Percentiles rank a stretch among this genome's conserved stretches.
Evolutionary conservation across 225 moss, liverwort and hornwort genomes (phyloP).

Genomic region (Bryum argenteum): DNA sequence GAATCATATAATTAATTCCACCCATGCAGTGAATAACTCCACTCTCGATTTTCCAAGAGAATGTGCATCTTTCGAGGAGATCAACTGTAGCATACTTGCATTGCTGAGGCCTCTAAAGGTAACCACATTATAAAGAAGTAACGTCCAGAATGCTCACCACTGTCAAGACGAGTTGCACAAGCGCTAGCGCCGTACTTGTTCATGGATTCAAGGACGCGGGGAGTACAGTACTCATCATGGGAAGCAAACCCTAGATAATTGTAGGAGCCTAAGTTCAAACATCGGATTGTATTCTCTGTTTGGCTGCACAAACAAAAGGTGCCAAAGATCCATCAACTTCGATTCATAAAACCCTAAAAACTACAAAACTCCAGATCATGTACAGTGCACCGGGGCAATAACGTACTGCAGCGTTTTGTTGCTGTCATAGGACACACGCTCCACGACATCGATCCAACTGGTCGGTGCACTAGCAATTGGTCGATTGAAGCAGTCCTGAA

Average conservation of each 20-base stretch:
- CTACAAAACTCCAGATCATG: not conserved
- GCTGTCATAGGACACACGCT: conserved; percentile 74
- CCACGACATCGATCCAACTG: conserved; percentile 82
- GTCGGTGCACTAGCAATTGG: conserved; percentile 90
- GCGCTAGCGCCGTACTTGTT: conserved; percentile 74
- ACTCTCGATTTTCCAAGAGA: not conserved
- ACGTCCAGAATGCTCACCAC: conserved; percentile 52
- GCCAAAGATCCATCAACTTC: not conserved
- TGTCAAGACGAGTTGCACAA: conserved; percentile 78
- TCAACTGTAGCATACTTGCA: not conserved
- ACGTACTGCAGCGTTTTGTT: conserved; percentile 82
- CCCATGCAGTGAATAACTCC: not conserved
- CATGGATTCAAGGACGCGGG: conserved; percentile 66
- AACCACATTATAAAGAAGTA: not conserved
- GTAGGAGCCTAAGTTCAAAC: conserved; percentile 95
- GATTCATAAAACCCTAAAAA: not conserved
- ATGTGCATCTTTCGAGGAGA: not conserved
- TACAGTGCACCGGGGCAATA: not conserved
- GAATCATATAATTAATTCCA: not conserved
- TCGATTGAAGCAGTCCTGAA: conserved; percentile 98
- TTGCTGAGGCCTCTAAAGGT: not conserved
- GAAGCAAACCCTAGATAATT: conserved; percentile 96
- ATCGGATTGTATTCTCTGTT: conserved; percentile 58
- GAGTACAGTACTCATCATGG: conserved; percentile 94
- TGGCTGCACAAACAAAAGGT: conserved; percentile 54